phyloP scores from a whole-genome alignment of 2,329 filamentous ascomycete species.

The Botrytis porri region DNA sequence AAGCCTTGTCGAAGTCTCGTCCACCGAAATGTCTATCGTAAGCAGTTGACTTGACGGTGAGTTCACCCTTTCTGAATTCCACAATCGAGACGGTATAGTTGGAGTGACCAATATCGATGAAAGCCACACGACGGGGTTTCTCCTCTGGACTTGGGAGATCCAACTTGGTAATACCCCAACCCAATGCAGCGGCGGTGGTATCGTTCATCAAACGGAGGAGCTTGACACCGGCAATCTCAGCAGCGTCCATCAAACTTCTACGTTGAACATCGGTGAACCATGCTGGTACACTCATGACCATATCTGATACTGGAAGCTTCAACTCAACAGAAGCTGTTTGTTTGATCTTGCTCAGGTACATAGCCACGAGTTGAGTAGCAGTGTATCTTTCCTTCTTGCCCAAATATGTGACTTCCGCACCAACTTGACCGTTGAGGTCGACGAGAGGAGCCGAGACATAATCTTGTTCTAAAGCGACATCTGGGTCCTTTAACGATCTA shows the following conservation, averaged over 20 bases:
- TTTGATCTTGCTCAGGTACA: slow-evolving; percentile 95
- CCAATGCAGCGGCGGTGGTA: slow-evolving; percentile 91
- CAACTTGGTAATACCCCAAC: slow-evolving; percentile 96
- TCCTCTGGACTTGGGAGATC: slow-evolving; percentile 87
- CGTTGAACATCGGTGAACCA: slow-evolving; percentile 98
- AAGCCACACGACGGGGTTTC: slow-evolving; percentile 85
- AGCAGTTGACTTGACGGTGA: slow-evolving; percentile 86
- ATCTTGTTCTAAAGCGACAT: slow-evolving; percentile 89
- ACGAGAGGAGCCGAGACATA: slow-evolving; percentile 82
- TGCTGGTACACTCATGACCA: slow-evolving; percentile 89
- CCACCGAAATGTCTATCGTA: slow-evolving; percentile 97
- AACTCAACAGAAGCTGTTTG: slow-evolving; percentile 82
- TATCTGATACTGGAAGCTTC: slow-evolving; percentile 84
- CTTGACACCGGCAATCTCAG: slow-evolving; percentile 91
- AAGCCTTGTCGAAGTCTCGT: slow-evolving; percentile 91
- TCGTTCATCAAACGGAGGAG: slow-evolving; percentile 95
- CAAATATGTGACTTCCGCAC: slow-evolving; percentile 87
- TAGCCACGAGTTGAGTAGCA: slow-evolving; percentile 88
- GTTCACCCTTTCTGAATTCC: slow-evolving; percentile 95
- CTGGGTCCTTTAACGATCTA: slow-evolving; percentile 81
- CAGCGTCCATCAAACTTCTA: slow-evolving; percentile 81
- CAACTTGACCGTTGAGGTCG: slow-evolving; percentile 90
- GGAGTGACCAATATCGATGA: slow-evolving; percentile 94
- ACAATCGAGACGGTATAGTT: slow-evolving; percentile 94
- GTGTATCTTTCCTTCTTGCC: slow-evolving; percentile 95